Percentiles rank a stretch among this genome's conserved stretches.
Conservation (phyloP, 208 protist species). For the Trypanosoma lewisi region DNA sequence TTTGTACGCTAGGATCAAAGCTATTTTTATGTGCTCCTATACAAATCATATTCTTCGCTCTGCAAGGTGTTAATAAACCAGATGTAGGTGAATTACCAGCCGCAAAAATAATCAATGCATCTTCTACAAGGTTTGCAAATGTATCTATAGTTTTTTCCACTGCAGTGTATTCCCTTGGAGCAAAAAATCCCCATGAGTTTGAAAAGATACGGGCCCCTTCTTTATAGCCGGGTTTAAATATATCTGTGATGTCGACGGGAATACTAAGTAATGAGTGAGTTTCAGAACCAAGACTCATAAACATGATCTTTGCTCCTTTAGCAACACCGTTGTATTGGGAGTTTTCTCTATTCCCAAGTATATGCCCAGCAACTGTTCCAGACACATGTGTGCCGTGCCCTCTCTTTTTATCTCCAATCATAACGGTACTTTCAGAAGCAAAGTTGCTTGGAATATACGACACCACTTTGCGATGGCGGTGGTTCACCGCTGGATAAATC, state of each 20-base stretch:
- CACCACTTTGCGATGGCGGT: slow-evolving; percentile 82
- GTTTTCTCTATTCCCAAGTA: slow-evolving; percentile 4
- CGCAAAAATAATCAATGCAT: slow-evolving; percentile 76
- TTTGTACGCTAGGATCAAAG: slow-evolving; percentile 9
- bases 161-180: slow-evolving; percentile 39
- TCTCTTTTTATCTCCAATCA: slow-evolving; percentile 28
- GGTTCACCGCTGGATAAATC: slow-evolving; percentile 66
- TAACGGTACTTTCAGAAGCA: slow-evolving; percentile 8
- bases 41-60: slow-evolving; percentile 85
- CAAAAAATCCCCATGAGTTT: slow-evolving; percentile 88
- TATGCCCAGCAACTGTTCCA: slow-evolving; percentile 55
- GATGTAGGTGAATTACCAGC: slow-evolving; percentile 52
- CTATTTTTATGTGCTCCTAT: slow-evolving; percentile 73
- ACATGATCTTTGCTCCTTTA: slow-evolving; percentile 75
- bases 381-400: slow-evolving; percentile 90
- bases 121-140: slow-evolving; percentile 49
- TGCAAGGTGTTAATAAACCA: slow-evolving; percentile 48
- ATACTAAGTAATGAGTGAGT: slow-evolving; percentile 30
- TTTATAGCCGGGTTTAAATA: slow-evolving; percentile 58
- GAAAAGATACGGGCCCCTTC: slow-evolving; percentile 72
- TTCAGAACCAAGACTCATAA: slow-evolving; percentile 51
- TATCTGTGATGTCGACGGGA: slow-evolving; percentile 46
- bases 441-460: slow-evolving; percentile 48
- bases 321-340: slow-evolving; percentile 74
- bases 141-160: slow-evolving; percentile 70